Conservation (phyloP, 352 stramenopile species). For the Globisporangium iwayamae region DNA sequence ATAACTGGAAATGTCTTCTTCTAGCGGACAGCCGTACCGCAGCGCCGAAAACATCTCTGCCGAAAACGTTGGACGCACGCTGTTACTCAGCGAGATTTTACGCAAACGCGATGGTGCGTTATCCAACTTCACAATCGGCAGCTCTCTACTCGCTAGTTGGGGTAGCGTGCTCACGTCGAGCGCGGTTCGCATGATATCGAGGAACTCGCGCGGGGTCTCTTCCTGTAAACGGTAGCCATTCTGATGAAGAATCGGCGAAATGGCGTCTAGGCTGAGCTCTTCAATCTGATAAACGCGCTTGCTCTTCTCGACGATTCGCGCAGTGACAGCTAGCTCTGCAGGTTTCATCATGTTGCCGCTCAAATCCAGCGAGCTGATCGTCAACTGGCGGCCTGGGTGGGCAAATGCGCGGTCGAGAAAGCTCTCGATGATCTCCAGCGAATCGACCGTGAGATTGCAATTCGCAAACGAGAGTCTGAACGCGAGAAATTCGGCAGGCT, state of each 20-base stretch:
- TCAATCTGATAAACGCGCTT: neutral
- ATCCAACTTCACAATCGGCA: too few species aligned
- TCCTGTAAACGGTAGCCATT: neutral
- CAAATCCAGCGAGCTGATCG: slow-evolving; percentile 4
- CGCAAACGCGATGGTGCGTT: neutral
- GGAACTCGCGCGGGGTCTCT: neutral
- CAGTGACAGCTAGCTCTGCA: slow-evolving; percentile 10
- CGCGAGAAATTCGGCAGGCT: neutral
- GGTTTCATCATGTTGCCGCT: slow-evolving; percentile 1
- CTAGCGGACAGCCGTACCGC: slow-evolving; percentile 2
- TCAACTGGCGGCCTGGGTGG: neutral
- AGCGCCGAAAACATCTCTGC: neutral
- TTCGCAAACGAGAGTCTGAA: slow-evolving; percentile 1
- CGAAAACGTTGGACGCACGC: neutral
- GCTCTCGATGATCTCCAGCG: slow-evolving; percentile 9
- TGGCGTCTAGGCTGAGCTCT: neutral
- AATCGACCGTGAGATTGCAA: neutral
- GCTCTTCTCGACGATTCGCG: slow-evolving; percentile 8
- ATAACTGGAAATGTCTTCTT: neutral
- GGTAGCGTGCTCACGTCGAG: neutral
- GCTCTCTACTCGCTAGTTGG: neutral
- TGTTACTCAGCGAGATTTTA: slow-evolving; percentile 1
- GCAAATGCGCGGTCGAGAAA: slow-evolving; percentile 13
- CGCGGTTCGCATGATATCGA: neutral
- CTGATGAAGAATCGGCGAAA: neutral